Percentiles rank a stretch among this genome's conserved stretches.
Conservation (phyloP, 352 stramenopile genomes). For the Thalassiosira delicatula region DNA sequence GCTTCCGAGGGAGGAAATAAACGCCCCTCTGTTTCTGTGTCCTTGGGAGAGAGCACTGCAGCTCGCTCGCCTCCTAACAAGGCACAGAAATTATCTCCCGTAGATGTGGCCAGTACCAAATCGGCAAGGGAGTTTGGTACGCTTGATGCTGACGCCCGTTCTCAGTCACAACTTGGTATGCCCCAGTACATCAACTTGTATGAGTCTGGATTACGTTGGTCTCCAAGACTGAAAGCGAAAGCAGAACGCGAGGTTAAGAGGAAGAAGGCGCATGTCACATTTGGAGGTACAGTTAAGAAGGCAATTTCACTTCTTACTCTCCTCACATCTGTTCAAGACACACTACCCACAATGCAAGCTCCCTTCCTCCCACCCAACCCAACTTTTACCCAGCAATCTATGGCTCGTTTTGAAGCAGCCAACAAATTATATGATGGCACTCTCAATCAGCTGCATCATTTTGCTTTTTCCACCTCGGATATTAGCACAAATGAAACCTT, state of each 20-base stretch:
- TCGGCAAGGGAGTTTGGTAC: not conserved
- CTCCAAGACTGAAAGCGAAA: not conserved
- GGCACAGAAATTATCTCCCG: not conserved
- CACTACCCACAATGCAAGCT: not conserved
- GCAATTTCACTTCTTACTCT: constrained; percentile 3
- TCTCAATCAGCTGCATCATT: too few species aligned
- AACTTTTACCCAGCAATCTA: not conserved
- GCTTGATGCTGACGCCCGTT: not conserved
- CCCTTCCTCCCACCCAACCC: not conserved
- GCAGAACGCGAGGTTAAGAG: not conserved
- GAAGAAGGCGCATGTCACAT: constrained; percentile 31
- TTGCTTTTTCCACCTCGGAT: too few species aligned
- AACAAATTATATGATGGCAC: not conserved
- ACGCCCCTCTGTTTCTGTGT: not conserved
- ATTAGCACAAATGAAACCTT: constrained; percentile 9
- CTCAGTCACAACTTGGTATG: not conserved
- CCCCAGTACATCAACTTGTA: constrained; percentile 6
- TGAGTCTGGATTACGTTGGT: constrained; percentile 22
- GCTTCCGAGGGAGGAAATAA: constrained; percentile 15
- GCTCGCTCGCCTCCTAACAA: not conserved
- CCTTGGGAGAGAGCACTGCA: not conserved
- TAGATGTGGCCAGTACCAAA: not conserved
- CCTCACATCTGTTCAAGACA: not conserved
- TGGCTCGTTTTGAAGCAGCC: not conserved
- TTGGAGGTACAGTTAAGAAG: not conserved